Conservation (phyloP, 148 eudicot species). For the Rhododendron ovatum region DNA sequence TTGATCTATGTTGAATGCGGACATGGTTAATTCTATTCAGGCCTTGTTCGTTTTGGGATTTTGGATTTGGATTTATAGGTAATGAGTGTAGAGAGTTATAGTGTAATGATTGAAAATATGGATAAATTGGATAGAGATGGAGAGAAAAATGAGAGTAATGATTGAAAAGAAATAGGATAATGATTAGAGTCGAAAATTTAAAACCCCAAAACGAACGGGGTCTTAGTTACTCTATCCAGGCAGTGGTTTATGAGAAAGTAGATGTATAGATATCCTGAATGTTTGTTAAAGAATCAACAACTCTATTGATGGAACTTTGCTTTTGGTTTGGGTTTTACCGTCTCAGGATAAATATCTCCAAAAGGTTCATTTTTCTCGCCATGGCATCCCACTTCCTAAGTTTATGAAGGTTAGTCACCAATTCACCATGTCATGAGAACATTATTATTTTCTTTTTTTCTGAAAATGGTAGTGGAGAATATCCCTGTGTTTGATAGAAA, state of each 20-base stretch:
- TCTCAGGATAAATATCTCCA: constrained; percentile 92
- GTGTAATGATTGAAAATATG: too few species aligned
- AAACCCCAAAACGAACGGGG: too few species aligned
- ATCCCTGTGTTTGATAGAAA: background rate
- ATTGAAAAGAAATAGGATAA: too few species aligned
- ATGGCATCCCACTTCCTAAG: constrained; percentile 77
- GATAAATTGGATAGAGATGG: too few species aligned
- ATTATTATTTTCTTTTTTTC: background rate
- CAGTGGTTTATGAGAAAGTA: background rate
- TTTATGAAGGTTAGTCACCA: constrained; percentile 66
- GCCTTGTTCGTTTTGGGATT: too few species aligned
- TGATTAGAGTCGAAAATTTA: too few species aligned
- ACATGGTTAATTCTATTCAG: background rate
- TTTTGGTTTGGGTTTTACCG: background rate
- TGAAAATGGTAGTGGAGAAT: background rate
- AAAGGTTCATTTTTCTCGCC: constrained; percentile 75
- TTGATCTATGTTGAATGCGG: background rate
- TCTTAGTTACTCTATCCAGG: background rate
- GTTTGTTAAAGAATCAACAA: background rate
- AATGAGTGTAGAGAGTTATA: too few species aligned
- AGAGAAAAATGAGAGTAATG: too few species aligned
- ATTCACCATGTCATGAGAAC: background rate
- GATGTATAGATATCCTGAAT: background rate
- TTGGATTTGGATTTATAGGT: too few species aligned
- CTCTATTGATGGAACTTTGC: background rate